These are phyloP conservation scores for Cordyceps sp. DNA, from an alignment of 2,329 filamentous ascomycete species.

Conservation along the genomic window DNA sequence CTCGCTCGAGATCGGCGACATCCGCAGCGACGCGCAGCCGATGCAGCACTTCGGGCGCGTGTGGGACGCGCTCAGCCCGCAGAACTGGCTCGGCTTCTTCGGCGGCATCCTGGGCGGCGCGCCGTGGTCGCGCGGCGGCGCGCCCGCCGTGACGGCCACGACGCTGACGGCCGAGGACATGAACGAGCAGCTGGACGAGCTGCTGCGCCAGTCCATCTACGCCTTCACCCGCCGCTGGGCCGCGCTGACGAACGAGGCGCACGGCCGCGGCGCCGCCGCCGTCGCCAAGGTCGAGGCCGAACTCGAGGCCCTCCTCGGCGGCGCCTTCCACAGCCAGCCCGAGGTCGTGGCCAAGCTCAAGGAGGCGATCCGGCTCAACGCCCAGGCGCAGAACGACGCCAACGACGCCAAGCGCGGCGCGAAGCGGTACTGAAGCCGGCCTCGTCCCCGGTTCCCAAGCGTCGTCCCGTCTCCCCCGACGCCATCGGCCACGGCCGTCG, in stretches of 20 bases:
- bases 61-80: conserved; percentile 44
- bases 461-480: too few relatives aligned
- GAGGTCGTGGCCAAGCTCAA: conserved; percentile 43
- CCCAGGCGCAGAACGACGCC: conserved; percentile 31
- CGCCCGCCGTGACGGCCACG: conserved; percentile 19
- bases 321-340: conserved; percentile 40
- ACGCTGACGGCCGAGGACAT: conserved; percentile 36
- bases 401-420: conserved; percentile 17
- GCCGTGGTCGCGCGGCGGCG: conserved; percentile 25
- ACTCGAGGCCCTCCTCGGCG: conserved; percentile 36
- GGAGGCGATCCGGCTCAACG: conserved; percentile 42
- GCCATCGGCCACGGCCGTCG: too few relatives aligned
- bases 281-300: conserved; percentile 37
- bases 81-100: conserved; percentile 42
- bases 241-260: conserved; percentile 30
- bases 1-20: conserved; percentile 77
- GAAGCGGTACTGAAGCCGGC: conserved; percentile 9
- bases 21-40: conserved; percentile 28
- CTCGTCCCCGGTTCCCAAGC: too few relatives aligned
- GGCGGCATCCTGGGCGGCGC: conserved; percentile 38
- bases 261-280: conserved; percentile 27
- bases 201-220: conserved; percentile 45
- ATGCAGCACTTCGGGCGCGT: conserved; percentile 49
- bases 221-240: conserved; percentile 46
- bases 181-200: conserved; percentile 46